A percentile compares a stretch with the other conserved stretches of the same genome.
Conservation (phyloP, 2,329 filamentous ascomycete genomes). For the Thermothelomyces thermophilus region DNA sequence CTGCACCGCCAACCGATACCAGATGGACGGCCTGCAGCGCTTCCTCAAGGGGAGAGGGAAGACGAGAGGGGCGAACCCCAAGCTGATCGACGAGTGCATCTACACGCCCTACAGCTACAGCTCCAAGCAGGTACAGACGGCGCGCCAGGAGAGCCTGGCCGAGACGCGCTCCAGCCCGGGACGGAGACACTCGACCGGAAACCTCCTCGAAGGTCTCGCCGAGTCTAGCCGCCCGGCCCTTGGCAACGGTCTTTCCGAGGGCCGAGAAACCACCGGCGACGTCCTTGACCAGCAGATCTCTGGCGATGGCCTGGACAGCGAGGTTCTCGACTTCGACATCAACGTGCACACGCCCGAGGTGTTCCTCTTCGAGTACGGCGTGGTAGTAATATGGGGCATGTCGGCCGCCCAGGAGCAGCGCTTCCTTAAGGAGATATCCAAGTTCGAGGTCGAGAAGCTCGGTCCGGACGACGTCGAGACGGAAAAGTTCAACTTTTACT, state of each 20-base stretch:
- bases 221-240: slow-evolving; percentile 21
- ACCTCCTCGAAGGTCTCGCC: slow-evolving; percentile 53
- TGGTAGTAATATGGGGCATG: slow-evolving; percentile 99
- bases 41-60: slow-evolving; percentile 82
- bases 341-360: slow-evolving; percentile 87
- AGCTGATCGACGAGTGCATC: slow-evolving; percentile 94
- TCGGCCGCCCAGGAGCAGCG: slow-evolving; percentile 78
- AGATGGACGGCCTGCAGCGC: slow-evolving; percentile 80
- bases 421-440: slow-evolving; percentile 88
- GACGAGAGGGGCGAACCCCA: slow-evolving; percentile 73
- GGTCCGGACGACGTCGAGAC: slow-evolving; percentile 84
- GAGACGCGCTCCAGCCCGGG: slow-evolving; percentile 42
- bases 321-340: slow-evolving; percentile 68
- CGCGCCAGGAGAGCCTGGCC: slow-evolving; percentile 22
- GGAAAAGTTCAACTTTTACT: slow-evolving; percentile 99
- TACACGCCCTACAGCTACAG: slow-evolving; percentile 89
- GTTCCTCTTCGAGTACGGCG: slow-evolving; percentile 95
- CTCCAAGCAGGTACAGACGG: slow-evolving; percentile 35
- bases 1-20: slow-evolving; percentile 87
- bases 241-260: slow-evolving; percentile 22
- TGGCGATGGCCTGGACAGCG: slow-evolving; percentile 34
- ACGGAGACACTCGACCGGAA: slow-evolving; percentile 71
- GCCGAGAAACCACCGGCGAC: slow-evolving; percentile 30
- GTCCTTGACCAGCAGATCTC: slow-evolving; percentile 23
- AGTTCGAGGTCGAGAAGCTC: slow-evolving; percentile 89